These are phyloP conservation scores for Psidium guajava DNA, from an alignment of 345 rosid species.

Conservation along the genomic window DNA sequence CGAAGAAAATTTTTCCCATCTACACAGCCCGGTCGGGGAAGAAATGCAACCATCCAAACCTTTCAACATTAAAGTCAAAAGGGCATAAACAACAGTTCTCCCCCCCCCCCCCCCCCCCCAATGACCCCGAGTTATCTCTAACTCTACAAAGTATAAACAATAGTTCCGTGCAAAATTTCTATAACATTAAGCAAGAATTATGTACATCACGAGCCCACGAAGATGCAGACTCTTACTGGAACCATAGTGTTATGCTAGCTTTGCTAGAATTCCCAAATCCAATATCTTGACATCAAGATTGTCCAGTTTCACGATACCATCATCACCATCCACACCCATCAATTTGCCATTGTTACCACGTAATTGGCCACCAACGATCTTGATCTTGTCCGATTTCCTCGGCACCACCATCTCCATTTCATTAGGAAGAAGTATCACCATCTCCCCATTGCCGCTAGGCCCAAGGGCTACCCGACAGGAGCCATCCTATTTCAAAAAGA, in stretches of 20 bases:
- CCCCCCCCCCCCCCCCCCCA: no score
- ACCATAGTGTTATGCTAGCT: constrained; percentile 8
- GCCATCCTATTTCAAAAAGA: constrained; percentile 48
- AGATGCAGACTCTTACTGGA: neutral
- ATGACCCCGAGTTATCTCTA: neutral
- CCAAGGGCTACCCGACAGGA: constrained; percentile 64
- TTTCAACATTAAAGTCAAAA: neutral
- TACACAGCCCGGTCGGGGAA: neutral
- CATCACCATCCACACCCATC: constrained; percentile 86
- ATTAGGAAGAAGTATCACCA: constrained; percentile 22
- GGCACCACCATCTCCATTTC: constrained; percentile 70
- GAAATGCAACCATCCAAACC: neutral
- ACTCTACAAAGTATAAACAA: neutral
- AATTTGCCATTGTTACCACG: constrained; percentile 87
- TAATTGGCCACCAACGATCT: constrained; percentile 68
- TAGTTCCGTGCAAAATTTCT: neutral
- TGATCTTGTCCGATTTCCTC: constrained; percentile 71
- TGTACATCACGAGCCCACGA: neutral
- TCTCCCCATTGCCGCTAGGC: constrained; percentile 48
- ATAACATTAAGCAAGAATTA: neutral
- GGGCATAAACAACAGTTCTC: no score
- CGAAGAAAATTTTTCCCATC: neutral
- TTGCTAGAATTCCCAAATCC: constrained; percentile 68
- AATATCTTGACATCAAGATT: constrained; percentile 88
- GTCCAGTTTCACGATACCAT: constrained; percentile 79